Evolutionary conservation across 306 rosid genomes (phyloP).

Genomic region (Quercus robur): DNA sequence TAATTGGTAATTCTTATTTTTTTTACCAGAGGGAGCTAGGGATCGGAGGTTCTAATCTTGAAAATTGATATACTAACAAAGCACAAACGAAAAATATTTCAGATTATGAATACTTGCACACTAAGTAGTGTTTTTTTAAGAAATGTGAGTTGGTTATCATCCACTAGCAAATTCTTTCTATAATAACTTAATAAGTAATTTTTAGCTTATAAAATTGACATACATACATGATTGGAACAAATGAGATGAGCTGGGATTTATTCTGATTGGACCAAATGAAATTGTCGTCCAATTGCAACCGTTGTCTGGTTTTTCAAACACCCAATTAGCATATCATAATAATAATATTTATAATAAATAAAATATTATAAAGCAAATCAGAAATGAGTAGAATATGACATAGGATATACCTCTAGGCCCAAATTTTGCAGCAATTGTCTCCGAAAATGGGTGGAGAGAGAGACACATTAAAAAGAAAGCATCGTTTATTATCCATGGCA

Average conservation of each 20-base stretch:
- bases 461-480: slow-evolving; percentile 5
- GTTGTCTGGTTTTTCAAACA: not conserved
- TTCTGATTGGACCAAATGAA: no score
- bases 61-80: no score
- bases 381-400: slow-evolving; percentile 37
- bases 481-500: slow-evolving; percentile 19
- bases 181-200: no score
- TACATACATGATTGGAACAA: no score
- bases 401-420: slow-evolving; percentile 36
- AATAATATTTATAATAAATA: not conserved
- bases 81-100: no score
- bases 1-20: not conserved
- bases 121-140: no score
- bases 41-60: not conserved
- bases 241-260: no score
- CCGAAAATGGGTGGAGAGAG: not conserved
- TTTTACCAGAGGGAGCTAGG: not conserved
- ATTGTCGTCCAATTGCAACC: not conserved
- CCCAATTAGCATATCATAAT: not conserved
- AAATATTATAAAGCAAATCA: not conserved
- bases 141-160: no score
- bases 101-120: not conserved
- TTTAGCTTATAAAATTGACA: no score
- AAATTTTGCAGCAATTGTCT: slow-evolving; percentile 2
- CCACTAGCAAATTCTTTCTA: no score